phyloP scores from a whole-genome alignment of 768 basidiomycete species.

The Phaffia tasmanica region DNA sequence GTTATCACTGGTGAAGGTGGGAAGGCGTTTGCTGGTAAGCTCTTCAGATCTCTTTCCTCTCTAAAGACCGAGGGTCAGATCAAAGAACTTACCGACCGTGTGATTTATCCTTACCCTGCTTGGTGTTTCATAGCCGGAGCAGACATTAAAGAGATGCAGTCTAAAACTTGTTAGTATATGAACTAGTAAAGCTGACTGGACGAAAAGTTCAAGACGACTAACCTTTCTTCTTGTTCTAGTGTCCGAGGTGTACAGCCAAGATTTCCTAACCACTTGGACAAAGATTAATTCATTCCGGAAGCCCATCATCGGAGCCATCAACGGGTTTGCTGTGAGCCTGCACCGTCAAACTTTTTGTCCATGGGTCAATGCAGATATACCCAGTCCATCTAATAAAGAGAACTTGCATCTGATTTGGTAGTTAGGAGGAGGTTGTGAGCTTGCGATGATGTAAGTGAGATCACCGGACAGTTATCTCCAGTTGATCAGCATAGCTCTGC shows the following conservation, averaged over 20 bases:
- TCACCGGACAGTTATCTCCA: no score
- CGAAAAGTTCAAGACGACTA: not conserved
- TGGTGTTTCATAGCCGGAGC: slow-evolving; percentile 58
- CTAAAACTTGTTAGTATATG: slow-evolving; percentile 62
- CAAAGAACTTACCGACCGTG: not conserved
- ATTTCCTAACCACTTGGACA: slow-evolving; percentile 74
- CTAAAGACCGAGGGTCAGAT: not conserved
- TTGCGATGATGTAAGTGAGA: slow-evolving; percentile 65
- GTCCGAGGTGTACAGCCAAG: slow-evolving; percentile 72
- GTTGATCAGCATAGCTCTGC: not conserved
- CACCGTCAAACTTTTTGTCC: not conserved
- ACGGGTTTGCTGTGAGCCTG: slow-evolving; percentile 66
- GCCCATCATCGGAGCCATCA: slow-evolving; percentile 91
- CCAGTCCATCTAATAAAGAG: not conserved
- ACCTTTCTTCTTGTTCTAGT: slow-evolving; percentile 42
- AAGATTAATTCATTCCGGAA: slow-evolving; percentile 63
- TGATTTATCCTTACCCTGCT: not conserved
- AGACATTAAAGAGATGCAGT: slow-evolving; percentile 99
- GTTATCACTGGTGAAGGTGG: slow-evolving; percentile 79
- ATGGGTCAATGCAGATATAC: not conserved
- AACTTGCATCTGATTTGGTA: slow-evolving; percentile 34
- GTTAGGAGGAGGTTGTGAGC: slow-evolving; percentile 95
- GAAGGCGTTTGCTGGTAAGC: slow-evolving; percentile 81
- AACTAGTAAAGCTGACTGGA: not conserved
- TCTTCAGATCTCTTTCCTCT: not conserved